Base-by-base conservation (phyloP, 768 basidiomycete genomes). In the Calocybe indica region DNA sequence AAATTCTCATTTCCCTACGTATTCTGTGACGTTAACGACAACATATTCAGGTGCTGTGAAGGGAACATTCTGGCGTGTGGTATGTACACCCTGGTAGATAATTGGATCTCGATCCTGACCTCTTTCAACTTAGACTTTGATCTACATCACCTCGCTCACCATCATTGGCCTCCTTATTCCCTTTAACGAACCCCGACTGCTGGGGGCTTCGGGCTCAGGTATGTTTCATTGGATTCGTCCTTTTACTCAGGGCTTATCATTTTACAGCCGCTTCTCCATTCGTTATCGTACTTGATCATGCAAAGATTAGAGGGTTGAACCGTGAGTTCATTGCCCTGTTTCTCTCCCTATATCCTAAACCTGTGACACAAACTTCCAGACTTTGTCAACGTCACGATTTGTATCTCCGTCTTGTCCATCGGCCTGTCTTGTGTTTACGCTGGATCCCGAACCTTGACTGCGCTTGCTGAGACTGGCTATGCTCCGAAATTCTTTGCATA, bases 31-130 rank as follows among this genome's bases (percentile, higher is more conserved):
- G 22, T 22, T 22, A 22, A 22, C 37, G 34, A 48, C 13, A 6
- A 11, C 14, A 6, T 36, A 51, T 40, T 37, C 39, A 48, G 59
- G 62, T 35, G 72, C 73, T 35, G 71, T 75, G 31, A 73, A 73
- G 62, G 71, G 71, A 34, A 73, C 71, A 2, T 72, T 75, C 60
- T 73, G 72, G 72, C 73, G 71, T 58, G 68, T 74, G 38, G 69
- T 71, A 50, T 52, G 67, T 57, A n/a, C 45, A 43, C 2, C 5
- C 3, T n/a, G 13, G 13, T 34, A 15, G 32, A 9, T 6, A 14
- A 38, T n/a, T 33, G 7, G n/a, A 14, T 31, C 46, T 29, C 12
- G 2, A 40, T 5, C 15, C 12, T 43, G 22, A 49, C 6, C 3
- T 30, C 14, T 39, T 28, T 7, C 10, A n/a, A 34, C 5, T 7